Percentiles rank a stretch among this genome's conserved stretches.
Evolutionary conservation across 345 rosid genomes (phyloP).

Genomic region (Hibiscus mutabilis): DNA sequence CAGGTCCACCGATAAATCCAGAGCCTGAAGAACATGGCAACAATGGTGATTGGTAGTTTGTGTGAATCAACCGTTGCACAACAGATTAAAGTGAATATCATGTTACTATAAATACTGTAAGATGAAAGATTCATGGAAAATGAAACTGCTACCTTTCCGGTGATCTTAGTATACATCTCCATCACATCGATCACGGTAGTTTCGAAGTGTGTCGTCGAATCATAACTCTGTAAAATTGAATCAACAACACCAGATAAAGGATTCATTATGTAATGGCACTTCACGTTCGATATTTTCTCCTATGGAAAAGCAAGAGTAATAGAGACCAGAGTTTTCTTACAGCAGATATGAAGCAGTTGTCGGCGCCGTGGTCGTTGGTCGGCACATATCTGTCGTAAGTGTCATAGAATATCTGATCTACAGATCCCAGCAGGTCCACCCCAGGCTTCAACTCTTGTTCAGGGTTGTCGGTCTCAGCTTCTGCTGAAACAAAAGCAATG

Average conservation of each 20-base stretch:
- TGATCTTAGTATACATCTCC: constrained; percentile 64
- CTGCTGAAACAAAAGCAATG: not conserved
- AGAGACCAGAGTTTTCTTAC: not conserved
- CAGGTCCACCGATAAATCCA: constrained; percentile 12
- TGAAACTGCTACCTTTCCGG: constrained; percentile 59
- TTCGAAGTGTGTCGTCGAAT: constrained; percentile 87
- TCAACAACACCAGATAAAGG: not conserved
- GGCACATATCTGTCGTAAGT: not conserved
- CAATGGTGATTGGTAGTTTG: not conserved
- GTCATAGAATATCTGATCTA: not conserved
- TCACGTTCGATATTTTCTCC: no score
- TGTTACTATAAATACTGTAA: not conserved
- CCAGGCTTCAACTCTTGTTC: not conserved
- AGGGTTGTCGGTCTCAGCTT: not conserved
- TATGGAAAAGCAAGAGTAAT: no score
- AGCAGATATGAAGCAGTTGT: not conserved
- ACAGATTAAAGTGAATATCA: not conserved
- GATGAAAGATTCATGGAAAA: not conserved
- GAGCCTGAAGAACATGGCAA: not conserved
- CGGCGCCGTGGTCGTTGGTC: not conserved
- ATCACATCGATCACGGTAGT: constrained; percentile 72
- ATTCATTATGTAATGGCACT: not conserved
- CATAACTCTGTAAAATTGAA: constrained; percentile 51
- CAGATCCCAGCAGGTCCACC: not conserved
- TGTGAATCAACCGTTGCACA: not conserved